phyloP scores from a whole-genome alignment of 2,329 filamentous ascomycete species.

The Leptographium radiaticola region DNA sequence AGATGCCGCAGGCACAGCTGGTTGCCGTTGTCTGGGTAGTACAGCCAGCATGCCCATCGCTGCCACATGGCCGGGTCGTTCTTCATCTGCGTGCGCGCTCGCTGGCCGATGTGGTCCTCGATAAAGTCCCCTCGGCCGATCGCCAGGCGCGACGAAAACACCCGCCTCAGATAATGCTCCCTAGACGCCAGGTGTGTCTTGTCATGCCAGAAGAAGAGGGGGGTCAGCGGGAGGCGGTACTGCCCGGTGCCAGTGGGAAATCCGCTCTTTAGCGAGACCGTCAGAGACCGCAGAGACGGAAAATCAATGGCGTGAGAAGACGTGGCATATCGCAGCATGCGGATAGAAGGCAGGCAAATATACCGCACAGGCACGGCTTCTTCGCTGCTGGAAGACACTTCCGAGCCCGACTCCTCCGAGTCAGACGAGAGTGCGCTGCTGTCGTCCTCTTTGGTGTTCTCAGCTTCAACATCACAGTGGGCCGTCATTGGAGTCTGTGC shows the following conservation, averaged over 20 bases:
- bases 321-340: slow-evolving; percentile 36
- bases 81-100: slow-evolving; percentile 43
- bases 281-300: slow-evolving; percentile 27
- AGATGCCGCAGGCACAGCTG: slow-evolving; percentile 35
- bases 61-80: slow-evolving; percentile 31
- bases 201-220: slow-evolving; percentile 46
- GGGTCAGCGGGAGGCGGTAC: slow-evolving; percentile 30
- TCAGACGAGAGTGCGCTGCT: not conserved
- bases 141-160: slow-evolving; percentile 36
- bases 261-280: slow-evolving; percentile 26
- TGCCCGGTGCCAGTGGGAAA: slow-evolving; percentile 16
- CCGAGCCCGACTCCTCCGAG: not conserved
- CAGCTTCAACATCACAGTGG: not conserved
- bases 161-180: slow-evolving; percentile 32
- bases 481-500: not conserved
- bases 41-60: slow-evolving; percentile 43
- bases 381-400: not conserved
- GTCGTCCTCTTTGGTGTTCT: not conserved
- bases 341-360: slow-evolving; percentile 37
- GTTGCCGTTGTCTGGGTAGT: slow-evolving; percentile 33
- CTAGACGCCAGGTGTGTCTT: slow-evolving; percentile 40
- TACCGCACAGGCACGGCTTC: slow-evolving; percentile 27
- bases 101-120: slow-evolving; percentile 41
- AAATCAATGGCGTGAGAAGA: slow-evolving; percentile 32
- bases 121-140: slow-evolving; percentile 41